Evolutionary conservation across 2,329 filamentous ascomycete genomes (phyloP), one percentile per base, ranked within the genome.

Genomic region (Calonectria honghensis): DNA sequence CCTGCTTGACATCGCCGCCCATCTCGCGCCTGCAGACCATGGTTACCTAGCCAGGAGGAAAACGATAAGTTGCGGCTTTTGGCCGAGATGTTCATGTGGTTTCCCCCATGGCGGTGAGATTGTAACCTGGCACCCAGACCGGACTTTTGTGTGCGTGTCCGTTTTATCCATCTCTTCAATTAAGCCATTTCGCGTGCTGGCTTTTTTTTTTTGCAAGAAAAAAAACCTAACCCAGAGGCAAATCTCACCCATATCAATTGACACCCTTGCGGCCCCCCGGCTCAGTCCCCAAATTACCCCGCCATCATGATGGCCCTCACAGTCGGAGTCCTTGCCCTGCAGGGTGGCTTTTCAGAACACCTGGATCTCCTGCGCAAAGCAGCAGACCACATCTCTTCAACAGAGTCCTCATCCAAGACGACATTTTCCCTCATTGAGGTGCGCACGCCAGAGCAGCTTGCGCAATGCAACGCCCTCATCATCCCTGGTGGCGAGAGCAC

Each of bases 401-500:
- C 80, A 9, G 70, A 78, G 24, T 74, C 79, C 20, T 54, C 68
- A n/a, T 78, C 77, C 27, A 78, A 76, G 24, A 71, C 73, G 65
- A 84, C 77, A 59, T 93, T 95, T 86, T 82, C 85, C 32, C 95
- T 97, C 82, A 89, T 94, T 76, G 93, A 98, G 85, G 95, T 98
- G 61, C 93, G 96, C 73, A 98, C 93, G 9, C 87, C 91, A 3
- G 86, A 88, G 9, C 90, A 98, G 81, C 90, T 99, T 39, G 87
- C 89, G 6, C 84, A 83, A 79, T 98, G 96, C 86, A 92, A 96
- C 84, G 96, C 92, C 32, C 90, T 99, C 54, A 92, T 99, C 82
- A 92, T 99, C 61, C 97, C 97, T 4, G 97, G 97, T 68, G 97
- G 97, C 75, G 97, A 99, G 85, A 98, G 95, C 86, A 98, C 97